Evolutionary conservation across 148 eudicot species (phyloP), one percentile per base, ranked within the genome.

Genomic region (Cornus florida): DNA sequence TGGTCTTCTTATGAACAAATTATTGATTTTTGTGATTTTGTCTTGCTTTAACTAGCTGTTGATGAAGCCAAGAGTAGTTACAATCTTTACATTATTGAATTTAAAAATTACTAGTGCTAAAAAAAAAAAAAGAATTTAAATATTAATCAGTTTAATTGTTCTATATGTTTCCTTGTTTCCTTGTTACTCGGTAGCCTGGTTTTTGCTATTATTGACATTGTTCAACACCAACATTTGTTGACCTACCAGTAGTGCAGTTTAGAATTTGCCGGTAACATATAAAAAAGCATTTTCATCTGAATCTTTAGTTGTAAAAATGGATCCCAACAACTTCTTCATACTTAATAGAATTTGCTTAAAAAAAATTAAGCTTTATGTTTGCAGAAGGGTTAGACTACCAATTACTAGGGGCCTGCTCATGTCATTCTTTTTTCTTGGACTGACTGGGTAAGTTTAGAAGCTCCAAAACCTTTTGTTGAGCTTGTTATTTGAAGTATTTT

Each of bases 361-460:
- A 53, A 11, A 14, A 11, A 11, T 53, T 53, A 53, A 11, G 59
- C 19, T 12, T 53, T 11, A 53, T 53, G 19, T 84, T 32, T 87
- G 88, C 86, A 95, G 99, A 83, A 89, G 87, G 65, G 70, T 74
- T 74, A 89, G 99, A 73, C 92, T 90, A 64, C 95, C 99, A 72
- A 79, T 95, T 70, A 93, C 87, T 75, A 91, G 83, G 79, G 84
- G 72, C 72, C 71, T 95, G 77, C 84, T 93, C 20, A 5, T 84
- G 41, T 77, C 92, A 65, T 93, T 93, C 84, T 77, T 95, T 80
- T 82, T 95, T 84, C 99, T 95, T 75, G 98, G 98, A 28, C 84
- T 95, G 32, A 93, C 97, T 53, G 99, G 99, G 99, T 96, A 87
- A 81, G 90, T 81, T 70, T 31, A 46, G 69, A n/a, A 69, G 68